Evolutionary conservation across 805 yeast genomes (phyloP).

Genomic region (Cephaloascus albidus): DNA sequence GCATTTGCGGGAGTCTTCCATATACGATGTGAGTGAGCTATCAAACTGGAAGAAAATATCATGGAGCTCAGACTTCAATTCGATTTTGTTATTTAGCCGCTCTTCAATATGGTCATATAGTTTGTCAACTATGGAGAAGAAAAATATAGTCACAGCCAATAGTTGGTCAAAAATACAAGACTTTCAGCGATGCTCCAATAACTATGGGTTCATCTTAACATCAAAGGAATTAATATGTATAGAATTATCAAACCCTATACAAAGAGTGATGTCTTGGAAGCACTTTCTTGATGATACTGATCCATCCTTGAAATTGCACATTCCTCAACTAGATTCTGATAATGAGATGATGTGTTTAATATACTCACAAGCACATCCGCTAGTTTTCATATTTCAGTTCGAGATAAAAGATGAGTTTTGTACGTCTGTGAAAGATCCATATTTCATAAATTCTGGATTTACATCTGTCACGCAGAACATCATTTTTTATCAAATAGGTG

Average conservation of each 20-base stretch:
- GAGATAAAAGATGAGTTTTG: slow-evolving; percentile 22
- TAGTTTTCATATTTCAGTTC: slow-evolving; percentile 22
- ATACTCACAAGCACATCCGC: slow-evolving; percentile 19
- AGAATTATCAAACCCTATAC: slow-evolving; percentile 20
- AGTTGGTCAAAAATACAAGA: slow-evolving; percentile 47
- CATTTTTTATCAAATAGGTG: neutral
- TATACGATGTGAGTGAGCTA: slow-evolving; percentile 37
- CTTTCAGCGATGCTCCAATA: slow-evolving; percentile 14
- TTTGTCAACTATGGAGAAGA: slow-evolving; percentile 14
- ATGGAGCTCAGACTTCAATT: slow-evolving; percentile 28
- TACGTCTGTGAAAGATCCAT: slow-evolving; percentile 23
- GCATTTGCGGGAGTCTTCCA: slow-evolving; percentile 4
- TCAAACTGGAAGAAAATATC: slow-evolving; percentile 45
- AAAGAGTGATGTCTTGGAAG: slow-evolving; percentile 59
- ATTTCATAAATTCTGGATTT: slow-evolving; percentile 1
- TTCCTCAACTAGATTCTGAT: slow-evolving; percentile 2
- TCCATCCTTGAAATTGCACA: slow-evolving; percentile 33
- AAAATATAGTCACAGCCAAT: slow-evolving; percentile 35
- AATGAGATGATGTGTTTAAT: slow-evolving; percentile 12
- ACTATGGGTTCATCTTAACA: slow-evolving; percentile 47
- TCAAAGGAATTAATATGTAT: slow-evolving; percentile 57
- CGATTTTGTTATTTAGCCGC: slow-evolving; percentile 29
- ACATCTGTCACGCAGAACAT: neutral
- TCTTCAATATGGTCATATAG: slow-evolving; percentile 28
- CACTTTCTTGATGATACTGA: slow-evolving; percentile 54